Evolutionary conservation across 1,139 yeast genomes (phyloP).

Genomic region (Geotrichum armillariae): DNA sequence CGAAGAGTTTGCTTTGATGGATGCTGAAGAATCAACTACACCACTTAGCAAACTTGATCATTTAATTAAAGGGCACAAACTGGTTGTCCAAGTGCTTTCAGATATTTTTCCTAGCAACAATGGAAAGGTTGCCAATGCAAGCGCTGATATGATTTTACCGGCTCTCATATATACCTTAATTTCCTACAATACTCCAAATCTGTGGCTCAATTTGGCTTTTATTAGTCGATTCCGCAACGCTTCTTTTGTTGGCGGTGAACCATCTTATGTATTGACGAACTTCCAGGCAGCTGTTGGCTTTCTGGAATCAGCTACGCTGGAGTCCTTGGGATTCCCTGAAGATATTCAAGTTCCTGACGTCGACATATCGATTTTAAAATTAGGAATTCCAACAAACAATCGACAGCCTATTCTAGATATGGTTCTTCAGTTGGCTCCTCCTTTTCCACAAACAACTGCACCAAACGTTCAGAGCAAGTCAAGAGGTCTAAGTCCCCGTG

Average conservation of each 20-base stretch:
- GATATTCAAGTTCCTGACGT: slow-evolving; percentile 3
- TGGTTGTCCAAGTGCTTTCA: slow-evolving; percentile 40
- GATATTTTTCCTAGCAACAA: slow-evolving; percentile 23
- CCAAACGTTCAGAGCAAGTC: neutral
- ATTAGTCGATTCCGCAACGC: slow-evolving; percentile 58
- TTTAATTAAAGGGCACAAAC: slow-evolving; percentile 43
- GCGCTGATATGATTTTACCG: slow-evolving; percentile 58
- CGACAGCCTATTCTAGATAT: slow-evolving; percentile 14
- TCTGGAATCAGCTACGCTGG: slow-evolving; percentile 48
- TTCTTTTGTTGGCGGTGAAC: slow-evolving; percentile 47
- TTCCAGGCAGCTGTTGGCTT: slow-evolving; percentile 63
- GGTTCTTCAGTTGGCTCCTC: slow-evolving; percentile 3
- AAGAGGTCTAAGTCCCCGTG: slow-evolving; percentile 2
- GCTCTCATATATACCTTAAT: slow-evolving; percentile 52
- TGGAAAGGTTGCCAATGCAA: slow-evolving; percentile 23
- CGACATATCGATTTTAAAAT: slow-evolving; percentile 2
- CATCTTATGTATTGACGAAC: slow-evolving; percentile 60
- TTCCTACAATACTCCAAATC: slow-evolving; percentile 44
- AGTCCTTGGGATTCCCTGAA: slow-evolving; percentile 39
- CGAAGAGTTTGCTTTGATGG: slow-evolving; percentile 30
- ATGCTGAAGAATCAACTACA: slow-evolving; percentile 31
- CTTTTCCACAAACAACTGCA: neutral
- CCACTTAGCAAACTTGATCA: slow-evolving; percentile 45
- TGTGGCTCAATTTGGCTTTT: slow-evolving; percentile 53
- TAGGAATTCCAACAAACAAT: slow-evolving; percentile 6